Conservation (phyloP, 2,329 filamentous ascomycete genomes). For the Penicillium decumbens region DNA sequence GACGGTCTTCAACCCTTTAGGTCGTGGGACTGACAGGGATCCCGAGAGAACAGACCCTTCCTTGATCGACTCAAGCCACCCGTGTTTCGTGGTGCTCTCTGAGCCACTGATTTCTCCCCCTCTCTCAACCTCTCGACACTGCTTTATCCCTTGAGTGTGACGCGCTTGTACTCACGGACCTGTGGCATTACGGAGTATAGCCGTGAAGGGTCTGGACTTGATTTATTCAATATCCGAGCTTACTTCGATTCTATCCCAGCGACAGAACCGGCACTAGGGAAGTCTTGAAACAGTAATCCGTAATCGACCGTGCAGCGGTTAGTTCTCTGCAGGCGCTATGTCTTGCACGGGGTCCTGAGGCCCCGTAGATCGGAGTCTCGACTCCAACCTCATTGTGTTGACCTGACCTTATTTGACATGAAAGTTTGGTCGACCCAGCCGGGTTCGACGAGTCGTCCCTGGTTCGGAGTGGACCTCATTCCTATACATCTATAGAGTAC, state of each 20-base stretch:
- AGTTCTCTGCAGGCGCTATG: constrained; percentile 9
- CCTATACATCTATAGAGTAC: too few species aligned
- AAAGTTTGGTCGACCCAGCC: not conserved
- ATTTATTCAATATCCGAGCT: not conserved
- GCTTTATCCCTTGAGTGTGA: constrained; percentile 15
- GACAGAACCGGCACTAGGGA: not conserved
- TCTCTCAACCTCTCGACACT: not conserved
- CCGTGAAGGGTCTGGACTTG: not conserved
- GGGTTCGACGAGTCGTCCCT: not conserved
- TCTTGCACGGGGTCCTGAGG: constrained; percentile 9
- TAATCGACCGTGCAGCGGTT: constrained; percentile 15
- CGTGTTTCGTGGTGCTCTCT: constrained; percentile 25
- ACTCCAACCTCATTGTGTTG: constrained; percentile 8
- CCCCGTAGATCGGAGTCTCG: constrained; percentile 8
- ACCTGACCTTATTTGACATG: too few species aligned
- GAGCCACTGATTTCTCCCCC: constrained; percentile 18
- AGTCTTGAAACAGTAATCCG: constrained; percentile 1
- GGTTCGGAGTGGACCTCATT: constrained; percentile 7
- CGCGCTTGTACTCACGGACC: constrained; percentile 9
- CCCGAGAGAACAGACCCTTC: constrained; percentile 22
- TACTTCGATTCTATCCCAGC: too few species aligned
- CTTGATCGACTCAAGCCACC: constrained; percentile 25
- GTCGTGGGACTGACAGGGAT: constrained; percentile 17
- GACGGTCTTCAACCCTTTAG: constrained; percentile 17
- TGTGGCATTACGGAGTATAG: constrained; percentile 1